Evolutionary conservation across 140 eudicot genomes (phyloP), one percentile per base, ranked within the genome.

Genomic region (Senecio squalidus): DNA sequence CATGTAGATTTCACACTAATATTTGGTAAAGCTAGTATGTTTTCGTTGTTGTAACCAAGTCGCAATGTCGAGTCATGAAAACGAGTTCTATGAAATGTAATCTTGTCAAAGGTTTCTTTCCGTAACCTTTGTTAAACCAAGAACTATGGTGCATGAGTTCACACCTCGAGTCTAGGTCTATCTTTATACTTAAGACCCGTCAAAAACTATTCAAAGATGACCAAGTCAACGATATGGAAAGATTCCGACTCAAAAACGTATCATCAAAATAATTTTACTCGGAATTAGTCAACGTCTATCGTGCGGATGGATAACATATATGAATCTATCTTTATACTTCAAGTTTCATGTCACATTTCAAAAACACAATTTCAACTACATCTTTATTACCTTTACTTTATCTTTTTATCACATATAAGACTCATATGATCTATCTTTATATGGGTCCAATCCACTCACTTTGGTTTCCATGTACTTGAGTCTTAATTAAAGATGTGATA

Each of bases 391-490:
- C 38, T 64, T 57, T 53, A 2, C 41, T 62, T 71, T 63, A 0
- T 22, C 76, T 62, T 71, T 71, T 33, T 63, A 71, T 71, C 66
- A 71, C 24, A 63, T 49, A 44, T 40, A 46, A 45, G 66, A 63
- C 67, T 71, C 5, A 5, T 16, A 16, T 71, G 72, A 44, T 45
- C 18, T 45, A 36, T 36, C 58, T 72, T 55, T 46, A 36, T 55
- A 72, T 72, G 72, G 76, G 77, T 55, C 77, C 72, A 55, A 46
- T 36, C 77, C 72, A 72, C 72, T 55, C 34, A 27, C 53, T 71
- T 62, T 44, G 48, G 77, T 56, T 34, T 46, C 21, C 54, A 55
- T 33, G 60, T 55, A 71, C 38, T 62, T 54, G 65, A 62, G 52
- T 38, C 59, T 24, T 45, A 63, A 63, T 24, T 45, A 63, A 63